Evolutionary conservation across 1,284 basidiomycete genomes (phyloP), one percentile per base, ranked within the genome.

Genomic region (Moniliella sp.): DNA sequence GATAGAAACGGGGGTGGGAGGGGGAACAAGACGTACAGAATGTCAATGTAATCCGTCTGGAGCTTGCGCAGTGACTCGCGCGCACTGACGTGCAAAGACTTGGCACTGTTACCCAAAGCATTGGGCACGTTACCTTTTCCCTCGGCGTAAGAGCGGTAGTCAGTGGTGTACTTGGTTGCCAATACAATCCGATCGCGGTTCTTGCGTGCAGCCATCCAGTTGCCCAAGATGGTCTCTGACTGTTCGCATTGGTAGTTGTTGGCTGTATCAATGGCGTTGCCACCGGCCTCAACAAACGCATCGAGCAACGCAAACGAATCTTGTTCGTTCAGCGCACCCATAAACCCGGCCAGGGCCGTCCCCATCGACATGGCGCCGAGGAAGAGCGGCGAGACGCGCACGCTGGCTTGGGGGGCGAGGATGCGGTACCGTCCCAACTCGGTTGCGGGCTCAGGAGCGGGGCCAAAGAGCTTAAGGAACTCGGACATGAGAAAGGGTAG

Each of bases 241-340:
- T 63, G 50, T 28, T 66, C 69, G 21, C 67, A 62, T 33, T 70
- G 67, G 37, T 69, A 71, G 21, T 27, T 42, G 33, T 66, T 69
- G 8, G 70, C 62, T 0, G 69, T 72, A 37, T 72, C 69, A 36
- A 72, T 69, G 33, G 70, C 69, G 43, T 71, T 71, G 8, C 50
- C 45, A 16, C 11, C 70, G 10, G 35, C 35, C 28, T 42, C 39
- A 39, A 41, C 38, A 21, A 44, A 48, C 10, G 36, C 31, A 30
- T 48, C 46, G 17, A 48, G 42, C 18, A 48, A 36, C 12, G 40
- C 42, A 18, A 45, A 48, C 9, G 42, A 32, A 25, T 18, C 42
- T 16, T 35, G 15, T 33, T 48, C 38, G 33, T 40, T 36, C 15
- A 47, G 36, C 8, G 42, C 36, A 17, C 42, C 42, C 0, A 37